These are phyloP conservation scores for Ceratocystis ficicola DNA, from an alignment of 2,329 filamentous ascomycete genomes.

Conservation along the genomic window DNA sequence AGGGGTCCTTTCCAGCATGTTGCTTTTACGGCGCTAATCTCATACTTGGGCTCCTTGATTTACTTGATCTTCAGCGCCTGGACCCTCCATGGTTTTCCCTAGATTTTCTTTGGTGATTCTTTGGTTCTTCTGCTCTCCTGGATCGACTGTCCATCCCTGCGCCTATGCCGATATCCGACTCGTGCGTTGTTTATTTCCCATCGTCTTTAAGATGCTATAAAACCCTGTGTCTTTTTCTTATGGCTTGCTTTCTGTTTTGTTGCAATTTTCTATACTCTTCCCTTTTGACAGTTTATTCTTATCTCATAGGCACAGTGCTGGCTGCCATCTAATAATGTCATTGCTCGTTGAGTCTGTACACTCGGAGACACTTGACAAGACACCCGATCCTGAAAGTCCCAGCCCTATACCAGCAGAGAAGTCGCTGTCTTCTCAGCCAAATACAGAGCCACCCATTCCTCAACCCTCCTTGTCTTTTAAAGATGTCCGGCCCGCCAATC, in stretches of 20 bases:
- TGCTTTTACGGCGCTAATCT: neutral
- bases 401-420: neutral
- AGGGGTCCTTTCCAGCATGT: neutral
- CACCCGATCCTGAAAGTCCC: neutral
- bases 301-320: neutral
- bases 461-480: conserved; percentile 32
- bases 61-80: neutral
- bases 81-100: neutral
- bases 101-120: neutral
- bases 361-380: neutral
- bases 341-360: neutral
- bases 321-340: neutral
- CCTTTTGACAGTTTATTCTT: neutral
- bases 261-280: neutral
- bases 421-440: neutral
- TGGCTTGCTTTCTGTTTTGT: neutral
- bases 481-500: conserved; percentile 44
- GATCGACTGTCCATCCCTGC: neutral
- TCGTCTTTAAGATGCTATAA: neutral
- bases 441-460: conserved; percentile 23
- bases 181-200: neutral
- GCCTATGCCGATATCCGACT: neutral
- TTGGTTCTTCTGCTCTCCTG: neutral
- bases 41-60: neutral
- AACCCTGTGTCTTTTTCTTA: neutral